phyloP scores from a whole-genome alignment of 352 stramenopile genomes.

The Phytophthora nicotianae region DNA sequence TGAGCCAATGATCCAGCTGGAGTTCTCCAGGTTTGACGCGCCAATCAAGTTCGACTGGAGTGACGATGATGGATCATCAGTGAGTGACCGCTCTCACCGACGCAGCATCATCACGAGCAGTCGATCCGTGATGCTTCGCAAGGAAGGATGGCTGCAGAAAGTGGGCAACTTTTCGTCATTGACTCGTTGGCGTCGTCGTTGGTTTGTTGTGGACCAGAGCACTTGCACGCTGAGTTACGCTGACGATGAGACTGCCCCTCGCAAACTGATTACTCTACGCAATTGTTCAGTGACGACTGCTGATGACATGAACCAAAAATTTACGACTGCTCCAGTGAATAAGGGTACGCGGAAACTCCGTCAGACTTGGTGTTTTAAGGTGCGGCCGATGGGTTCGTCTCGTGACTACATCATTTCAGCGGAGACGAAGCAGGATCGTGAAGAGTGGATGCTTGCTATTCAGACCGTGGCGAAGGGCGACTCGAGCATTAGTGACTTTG shows the following conservation, averaged over 20 bases:
- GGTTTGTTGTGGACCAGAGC: constrained; percentile 82
- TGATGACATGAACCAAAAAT: constrained; percentile 88
- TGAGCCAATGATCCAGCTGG: constrained; percentile 73
- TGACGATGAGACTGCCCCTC: constrained; percentile 65
- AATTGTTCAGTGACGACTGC: constrained; percentile 74
- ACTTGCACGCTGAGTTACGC: constrained; percentile 84
- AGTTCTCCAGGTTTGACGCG: constrained; percentile 65
- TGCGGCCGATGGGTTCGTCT: constrained; percentile 72
- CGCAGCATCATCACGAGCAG: constrained; percentile 60
- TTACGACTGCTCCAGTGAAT: constrained; percentile 86
- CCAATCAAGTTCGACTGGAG: constrained; percentile 83
- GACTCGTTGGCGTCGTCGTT: constrained; percentile 77
- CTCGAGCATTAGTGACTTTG: constrained; percentile 31
- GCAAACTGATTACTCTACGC: constrained; percentile 75
- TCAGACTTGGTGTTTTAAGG: constrained; percentile 89
- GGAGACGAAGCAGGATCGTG: constrained; percentile 89
- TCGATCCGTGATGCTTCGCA: constrained; percentile 64
- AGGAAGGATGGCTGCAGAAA: constrained; percentile 87
- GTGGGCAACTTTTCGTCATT: constrained; percentile 72
- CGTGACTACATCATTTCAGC: constrained; percentile 86
- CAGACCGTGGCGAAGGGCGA: constrained; percentile 76
- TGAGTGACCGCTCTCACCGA: constrained; percentile 46
- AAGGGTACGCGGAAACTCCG: constrained; percentile 80
- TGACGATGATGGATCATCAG: constrained; percentile 29
- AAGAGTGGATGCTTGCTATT: constrained; percentile 90